These are phyloP conservation scores for Umbilicaria muhlenbergii DNA, from an alignment of 495 filamentous ascomycete species.

Conservation along the genomic window DNA sequence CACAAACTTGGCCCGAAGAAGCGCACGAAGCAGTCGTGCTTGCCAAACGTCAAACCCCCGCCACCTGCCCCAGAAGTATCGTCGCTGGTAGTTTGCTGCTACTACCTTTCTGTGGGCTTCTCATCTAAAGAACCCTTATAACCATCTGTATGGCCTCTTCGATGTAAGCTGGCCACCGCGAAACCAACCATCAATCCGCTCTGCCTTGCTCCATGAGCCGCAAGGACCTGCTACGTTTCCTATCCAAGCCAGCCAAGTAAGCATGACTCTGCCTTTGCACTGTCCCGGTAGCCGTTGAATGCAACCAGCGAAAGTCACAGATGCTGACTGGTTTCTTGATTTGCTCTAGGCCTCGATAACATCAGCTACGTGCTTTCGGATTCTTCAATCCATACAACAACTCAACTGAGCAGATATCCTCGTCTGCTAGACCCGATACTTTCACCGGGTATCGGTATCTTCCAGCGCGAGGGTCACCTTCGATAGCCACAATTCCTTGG, in stretches of 20 bases:
- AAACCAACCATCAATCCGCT: no score
- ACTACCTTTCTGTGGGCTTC: no score
- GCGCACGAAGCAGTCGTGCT: no score
- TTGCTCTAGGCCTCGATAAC: conserved; percentile 73
- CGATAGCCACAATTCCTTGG: conserved; percentile 74
- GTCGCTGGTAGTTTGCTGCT: no score
- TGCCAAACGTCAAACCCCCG: no score
- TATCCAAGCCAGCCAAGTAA: conserved; percentile 93
- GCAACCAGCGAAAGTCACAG: not conserved
- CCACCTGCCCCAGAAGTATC: no score
- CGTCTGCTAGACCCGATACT: conserved; percentile 90
- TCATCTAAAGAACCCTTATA: no score
- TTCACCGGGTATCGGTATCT: conserved; percentile 72
- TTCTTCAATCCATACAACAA: conserved; percentile 9
- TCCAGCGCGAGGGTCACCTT: conserved; percentile 47
- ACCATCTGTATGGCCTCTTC: no score
- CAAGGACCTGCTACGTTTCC: conserved; percentile 82
- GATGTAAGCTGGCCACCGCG: no score
- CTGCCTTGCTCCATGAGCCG: conserved; percentile 61
- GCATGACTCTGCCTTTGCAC: conserved; percentile 16
- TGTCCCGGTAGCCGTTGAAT: conserved; percentile 2
- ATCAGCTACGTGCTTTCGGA: conserved; percentile 24
- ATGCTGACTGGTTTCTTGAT: conserved; percentile 2
- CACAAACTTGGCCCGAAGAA: no score
- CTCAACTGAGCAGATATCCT: conserved; percentile 49